Conservation (phyloP, 768 basidiomycete species). For the Aureoboletus auriporus region DNA sequence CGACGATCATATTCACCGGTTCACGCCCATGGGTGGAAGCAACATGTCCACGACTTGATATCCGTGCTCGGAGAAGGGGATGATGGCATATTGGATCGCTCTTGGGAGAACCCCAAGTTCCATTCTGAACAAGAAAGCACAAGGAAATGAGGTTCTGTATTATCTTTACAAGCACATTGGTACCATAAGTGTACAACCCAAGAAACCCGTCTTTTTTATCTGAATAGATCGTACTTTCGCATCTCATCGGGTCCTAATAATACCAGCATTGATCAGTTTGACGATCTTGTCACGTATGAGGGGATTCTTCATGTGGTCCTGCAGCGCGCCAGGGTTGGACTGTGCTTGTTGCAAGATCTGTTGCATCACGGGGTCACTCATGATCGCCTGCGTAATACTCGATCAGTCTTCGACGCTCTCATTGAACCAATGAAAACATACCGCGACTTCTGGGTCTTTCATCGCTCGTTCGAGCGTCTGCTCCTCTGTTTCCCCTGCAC, state of each 20-base stretch:
- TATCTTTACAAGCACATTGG: constrained; percentile 22
- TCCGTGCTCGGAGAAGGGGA: constrained; percentile 38
- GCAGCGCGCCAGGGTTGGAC: constrained; percentile 78
- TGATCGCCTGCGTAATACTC: constrained; percentile 55
- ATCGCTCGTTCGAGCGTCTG: constrained; percentile 91
- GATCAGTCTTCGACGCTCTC: constrained; percentile 3
- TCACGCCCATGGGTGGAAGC: constrained; percentile 49
- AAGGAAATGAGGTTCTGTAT: constrained; percentile 6
- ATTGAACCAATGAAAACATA: constrained; percentile 36
- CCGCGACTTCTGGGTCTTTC: constrained; percentile 95
- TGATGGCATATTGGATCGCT: constrained; percentile 53
- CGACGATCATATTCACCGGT: constrained; percentile 52
- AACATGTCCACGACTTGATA: constrained; percentile 32
- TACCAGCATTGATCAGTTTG: constrained; percentile 89
- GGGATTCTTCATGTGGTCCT: constrained; percentile 96
- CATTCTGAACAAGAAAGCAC: constrained; percentile 2
- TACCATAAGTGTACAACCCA: constrained; percentile 21
- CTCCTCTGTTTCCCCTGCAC: constrained; percentile 85
- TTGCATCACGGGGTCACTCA: constrained; percentile 92
- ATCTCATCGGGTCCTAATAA: constrained; percentile 78
- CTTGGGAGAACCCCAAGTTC: constrained; percentile 61
- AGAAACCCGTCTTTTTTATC: constrained; percentile 10
- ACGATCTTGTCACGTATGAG: constrained; percentile 74
- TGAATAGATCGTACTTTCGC: not conserved
- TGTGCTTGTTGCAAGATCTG: constrained; percentile 94